Evolutionary conservation across 805 yeast genomes (phyloP), one percentile per base, ranked within the genome.

Genomic region (Priceomyces fermenticarens): DNA sequence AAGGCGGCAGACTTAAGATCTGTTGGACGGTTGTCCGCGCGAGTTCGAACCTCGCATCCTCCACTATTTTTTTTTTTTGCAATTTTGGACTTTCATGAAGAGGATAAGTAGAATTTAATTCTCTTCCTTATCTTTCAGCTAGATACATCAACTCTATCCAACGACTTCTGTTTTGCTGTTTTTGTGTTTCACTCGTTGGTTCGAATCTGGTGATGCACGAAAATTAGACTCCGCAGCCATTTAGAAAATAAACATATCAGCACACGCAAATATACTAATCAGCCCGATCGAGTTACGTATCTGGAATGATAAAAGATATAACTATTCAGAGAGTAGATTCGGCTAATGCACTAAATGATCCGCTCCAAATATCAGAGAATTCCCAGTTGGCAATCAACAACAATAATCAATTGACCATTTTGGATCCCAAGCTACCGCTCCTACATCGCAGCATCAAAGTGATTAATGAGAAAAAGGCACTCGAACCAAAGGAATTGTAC

Each of bases 11-110:
- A 68, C 73, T 67, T 67, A 68, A 68, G 73, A 63, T 68, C 73
- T 62, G 63, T 61, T 68, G 73, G 73, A 65, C 70, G 53, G 48
- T 47, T 62, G 70, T 65, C 74, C 73, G 74, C 74, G 74, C 73
- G 75, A 67, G 75, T 69, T 69, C 75, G 75, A 69, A 69, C 70
- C 74, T 67, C 74, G 73, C 73, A 66, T 59, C 73, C 73, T 69
- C 68, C 74, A 69, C 46, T 60, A 62, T 60, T 46, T 57, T 60
- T 63, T 60, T 29, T 35, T 38, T 26, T 16, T 34, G 25, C 25
- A 8, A 5, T 20, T 5, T 20, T 20, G 25, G 8, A 20, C 25
- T 20, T 20, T 20, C 8, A 20, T 5, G 25, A 20, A 20, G 25
- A 5, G 4, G 8, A 20, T 20, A 8, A 5, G 7, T 20, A 20